phyloP scores from a whole-genome alignment of 2,329 filamentous ascomycete genomes.

The Cladosporium velox region DNA sequence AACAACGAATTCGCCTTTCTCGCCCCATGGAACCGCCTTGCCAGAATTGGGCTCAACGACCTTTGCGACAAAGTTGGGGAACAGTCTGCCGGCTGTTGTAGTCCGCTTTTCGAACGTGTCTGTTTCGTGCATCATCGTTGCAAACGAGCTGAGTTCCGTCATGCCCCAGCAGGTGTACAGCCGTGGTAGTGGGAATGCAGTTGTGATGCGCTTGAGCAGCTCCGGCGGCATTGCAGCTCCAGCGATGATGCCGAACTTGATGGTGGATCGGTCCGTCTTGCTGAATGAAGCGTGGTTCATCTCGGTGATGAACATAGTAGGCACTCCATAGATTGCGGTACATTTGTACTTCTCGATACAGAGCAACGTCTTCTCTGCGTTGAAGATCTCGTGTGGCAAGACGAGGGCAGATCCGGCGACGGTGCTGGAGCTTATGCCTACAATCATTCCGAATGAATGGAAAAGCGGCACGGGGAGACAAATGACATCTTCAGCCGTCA shows the following conservation, averaged over 20 bases:
- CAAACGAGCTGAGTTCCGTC: conserved; percentile 77
- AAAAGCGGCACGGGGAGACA: conserved; percentile 84
- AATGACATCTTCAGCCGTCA: conserved; percentile 66
- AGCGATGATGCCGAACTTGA: conserved; percentile 69
- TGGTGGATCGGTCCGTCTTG: conserved; percentile 25
- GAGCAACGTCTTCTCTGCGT: conserved; percentile 64
- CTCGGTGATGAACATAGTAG: conserved; percentile 78
- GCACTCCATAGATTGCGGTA: conserved; percentile 78
- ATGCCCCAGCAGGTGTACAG: conserved; percentile 63
- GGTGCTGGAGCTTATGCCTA: conserved; percentile 70
- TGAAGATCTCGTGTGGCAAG: conserved; percentile 74
- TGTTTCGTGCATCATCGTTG: conserved; percentile 76
- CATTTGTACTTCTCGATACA: conserved; percentile 57
- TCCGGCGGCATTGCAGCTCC: conserved; percentile 74
- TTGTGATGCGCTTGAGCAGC: conserved; percentile 71
- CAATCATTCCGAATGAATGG: conserved; percentile 81
- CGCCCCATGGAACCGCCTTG: conserved; percentile 65
- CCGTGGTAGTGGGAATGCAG: conserved; percentile 72
- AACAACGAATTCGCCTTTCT: conserved; percentile 73
- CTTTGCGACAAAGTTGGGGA: conserved; percentile 74
- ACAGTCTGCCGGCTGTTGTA: conserved; percentile 73
- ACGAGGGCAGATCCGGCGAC: conserved; percentile 77
- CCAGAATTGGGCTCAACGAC: conserved; percentile 53
- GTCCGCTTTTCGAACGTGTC: conserved; percentile 68
- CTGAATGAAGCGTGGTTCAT: conserved; percentile 34